phyloP scores from a whole-genome alignment of 148 eudicot species.

The Oxyria digyna region DNA sequence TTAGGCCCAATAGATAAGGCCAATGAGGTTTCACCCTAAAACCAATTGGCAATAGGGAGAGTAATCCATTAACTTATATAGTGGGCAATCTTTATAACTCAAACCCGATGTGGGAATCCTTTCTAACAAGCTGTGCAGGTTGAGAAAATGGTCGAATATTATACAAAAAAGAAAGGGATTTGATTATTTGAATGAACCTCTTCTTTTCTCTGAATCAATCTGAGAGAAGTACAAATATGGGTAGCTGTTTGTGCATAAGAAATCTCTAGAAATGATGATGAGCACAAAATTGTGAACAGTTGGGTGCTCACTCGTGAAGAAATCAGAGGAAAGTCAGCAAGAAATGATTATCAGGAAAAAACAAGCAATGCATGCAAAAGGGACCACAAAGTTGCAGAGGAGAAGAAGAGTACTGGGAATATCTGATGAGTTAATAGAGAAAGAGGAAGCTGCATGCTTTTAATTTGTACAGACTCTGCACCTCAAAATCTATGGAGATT shows the following conservation, averaged over 20 bases:
- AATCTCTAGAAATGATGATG: neutral
- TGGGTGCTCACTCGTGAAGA: conserved; percentile 6
- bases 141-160: neutral
- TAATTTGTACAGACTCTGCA: neutral
- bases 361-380: conserved; percentile 5
- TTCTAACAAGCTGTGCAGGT: too few relatives aligned
- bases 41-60: too few relatives aligned
- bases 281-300: neutral
- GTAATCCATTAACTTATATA: too few relatives aligned
- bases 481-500: neutral
- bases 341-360: conserved; percentile 2
- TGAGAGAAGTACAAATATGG: too few relatives aligned
- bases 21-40: too few relatives aligned
- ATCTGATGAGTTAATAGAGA: neutral
- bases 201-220: too few relatives aligned
- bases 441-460: conserved; percentile 5
- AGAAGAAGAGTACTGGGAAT: neutral
- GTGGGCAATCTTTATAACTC: too few relatives aligned
- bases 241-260: too few relatives aligned
- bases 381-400: neutral
- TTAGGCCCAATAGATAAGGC: too few relatives aligned
- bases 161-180: neutral
- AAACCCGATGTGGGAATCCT: too few relatives aligned
- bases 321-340: conserved; percentile 5
- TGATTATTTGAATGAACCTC: too few relatives aligned